Percentiles rank a stretch among this genome's conserved stretches.
phyloP scores from a whole-genome alignment of 2,329 filamentous ascomycete genomes.

The Neurospora sp. region DNA sequence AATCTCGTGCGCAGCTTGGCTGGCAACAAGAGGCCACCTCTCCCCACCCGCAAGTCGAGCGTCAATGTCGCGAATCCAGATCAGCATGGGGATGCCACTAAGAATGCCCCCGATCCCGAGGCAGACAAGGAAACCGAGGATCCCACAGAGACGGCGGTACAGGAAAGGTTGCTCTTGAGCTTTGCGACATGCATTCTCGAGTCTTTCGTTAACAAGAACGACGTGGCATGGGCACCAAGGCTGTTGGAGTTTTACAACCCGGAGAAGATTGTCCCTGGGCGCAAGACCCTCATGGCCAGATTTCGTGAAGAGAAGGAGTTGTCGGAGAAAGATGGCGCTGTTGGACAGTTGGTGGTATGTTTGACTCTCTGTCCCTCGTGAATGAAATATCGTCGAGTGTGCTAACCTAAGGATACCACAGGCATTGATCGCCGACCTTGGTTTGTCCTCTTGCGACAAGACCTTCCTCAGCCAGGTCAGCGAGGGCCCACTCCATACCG shows the following conservation, averaged over 20 bases:
- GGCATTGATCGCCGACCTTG: constrained; percentile 54
- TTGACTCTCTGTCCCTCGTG: neutral
- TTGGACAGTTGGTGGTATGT: constrained; percentile 62
- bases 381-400: neutral
- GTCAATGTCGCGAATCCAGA: constrained; percentile 44
- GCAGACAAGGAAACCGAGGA: constrained; percentile 42
- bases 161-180: constrained; percentile 56
- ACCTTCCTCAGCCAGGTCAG: constrained; percentile 36
- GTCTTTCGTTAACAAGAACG: constrained; percentile 55
- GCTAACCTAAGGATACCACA: constrained; percentile 19
- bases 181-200: constrained; percentile 73
- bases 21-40: constrained; percentile 52
- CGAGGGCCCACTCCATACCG: constrained; percentile 28
- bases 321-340: constrained; percentile 50
- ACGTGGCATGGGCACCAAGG: constrained; percentile 51
- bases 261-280: constrained; percentile 50
- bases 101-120: constrained; percentile 53
- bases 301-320: constrained; percentile 56
- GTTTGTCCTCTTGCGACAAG: constrained; percentile 36
- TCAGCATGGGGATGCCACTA: constrained; percentile 42
- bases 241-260: constrained; percentile 61
- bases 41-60: constrained; percentile 50
- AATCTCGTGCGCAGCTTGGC: constrained; percentile 61
- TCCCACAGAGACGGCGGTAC: constrained; percentile 49
- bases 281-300: constrained; percentile 49